Conservation (phyloP, 305 asterid species). For the Stenogyne calaminthoides region DNA sequence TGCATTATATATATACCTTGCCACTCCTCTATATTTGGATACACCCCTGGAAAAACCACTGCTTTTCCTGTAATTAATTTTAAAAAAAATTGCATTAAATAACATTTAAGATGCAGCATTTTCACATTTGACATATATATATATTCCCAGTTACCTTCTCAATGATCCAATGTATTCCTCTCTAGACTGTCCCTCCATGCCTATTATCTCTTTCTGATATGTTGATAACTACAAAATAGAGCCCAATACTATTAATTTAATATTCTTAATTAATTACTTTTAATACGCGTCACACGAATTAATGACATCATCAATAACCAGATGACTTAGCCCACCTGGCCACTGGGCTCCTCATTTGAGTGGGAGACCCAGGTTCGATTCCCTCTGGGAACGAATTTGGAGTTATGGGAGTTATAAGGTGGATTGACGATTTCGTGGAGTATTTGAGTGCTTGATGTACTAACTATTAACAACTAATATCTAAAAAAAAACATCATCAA, state of each 20-base stretch:
- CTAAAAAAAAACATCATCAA: not conserved
- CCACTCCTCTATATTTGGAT: constrained; percentile 91
- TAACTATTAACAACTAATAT: no score
- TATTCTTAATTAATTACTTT: not conserved
- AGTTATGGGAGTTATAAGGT: no score
- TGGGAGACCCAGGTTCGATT: no score
- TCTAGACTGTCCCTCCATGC: constrained; percentile 74
- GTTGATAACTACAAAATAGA: constrained; percentile 50
- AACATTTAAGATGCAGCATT: not conserved
- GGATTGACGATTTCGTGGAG: no score
- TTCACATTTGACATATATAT: not conserved
- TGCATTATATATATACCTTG: constrained; percentile 57
- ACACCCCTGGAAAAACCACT: constrained; percentile 87
- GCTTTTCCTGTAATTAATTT: constrained; percentile 61
- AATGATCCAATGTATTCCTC: constrained; percentile 88
- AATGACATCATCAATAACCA: not conserved
- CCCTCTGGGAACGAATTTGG: no score
- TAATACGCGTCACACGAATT: not conserved
- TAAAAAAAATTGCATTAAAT: not conserved
- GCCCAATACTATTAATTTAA: no score
- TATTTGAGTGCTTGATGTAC: no score
- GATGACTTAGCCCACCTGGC: no score
- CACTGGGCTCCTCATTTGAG: no score
- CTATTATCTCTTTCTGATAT: constrained; percentile 59
- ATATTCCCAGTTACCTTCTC: constrained; percentile 47